These are phyloP conservation scores for Ceratobasidium sp. DNA, from an alignment of 1,284 basidiomycete species.

Conservation along the genomic window DNA sequence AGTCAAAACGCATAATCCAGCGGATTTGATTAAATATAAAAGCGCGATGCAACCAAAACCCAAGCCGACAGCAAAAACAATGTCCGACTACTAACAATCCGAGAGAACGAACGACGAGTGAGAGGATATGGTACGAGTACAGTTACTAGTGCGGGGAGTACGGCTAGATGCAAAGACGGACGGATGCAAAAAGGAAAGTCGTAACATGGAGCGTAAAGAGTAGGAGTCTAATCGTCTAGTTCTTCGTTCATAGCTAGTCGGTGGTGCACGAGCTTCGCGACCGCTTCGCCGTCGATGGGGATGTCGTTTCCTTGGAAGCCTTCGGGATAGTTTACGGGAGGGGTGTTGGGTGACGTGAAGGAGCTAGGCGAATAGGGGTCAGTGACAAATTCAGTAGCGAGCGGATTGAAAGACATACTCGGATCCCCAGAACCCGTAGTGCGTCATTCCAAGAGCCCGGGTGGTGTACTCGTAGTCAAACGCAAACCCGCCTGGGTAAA, in stretches of 20 bases:
- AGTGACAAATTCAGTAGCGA: not conserved
- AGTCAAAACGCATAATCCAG: not conserved
- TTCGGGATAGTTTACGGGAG: conserved; percentile 56
- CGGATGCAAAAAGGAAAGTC: not conserved
- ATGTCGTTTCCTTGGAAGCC: conserved; percentile 64
- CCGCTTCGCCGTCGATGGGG: conserved; percentile 54
- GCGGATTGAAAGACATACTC: conserved; percentile 64
- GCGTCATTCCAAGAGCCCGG: conserved; percentile 76
- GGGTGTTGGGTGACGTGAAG: conserved; percentile 44
- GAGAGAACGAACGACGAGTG: conserved; percentile 27
- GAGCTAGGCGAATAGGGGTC: conserved; percentile 30
- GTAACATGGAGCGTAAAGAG: conserved; percentile 15
- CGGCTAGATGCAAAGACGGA: conserved; percentile 2
- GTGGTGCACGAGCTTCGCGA: conserved; percentile 47
- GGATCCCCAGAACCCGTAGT: conserved; percentile 84
- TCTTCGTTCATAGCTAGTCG: conserved; percentile 43
- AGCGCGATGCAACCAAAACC: conserved; percentile 23
- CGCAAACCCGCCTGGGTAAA: conserved; percentile 82
- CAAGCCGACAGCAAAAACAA: conserved; percentile 23
- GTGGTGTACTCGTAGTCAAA: conserved; percentile 85
- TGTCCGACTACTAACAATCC: conserved; percentile 11
- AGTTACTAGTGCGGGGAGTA: conserved; percentile 21
- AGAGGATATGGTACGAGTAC: conserved; percentile 35
- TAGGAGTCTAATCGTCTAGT: conserved; percentile 37
- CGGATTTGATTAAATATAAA: conserved; percentile 10